Conservation (phyloP, 176 grass and related monocot species). For the Lolium rigidum region DNA sequence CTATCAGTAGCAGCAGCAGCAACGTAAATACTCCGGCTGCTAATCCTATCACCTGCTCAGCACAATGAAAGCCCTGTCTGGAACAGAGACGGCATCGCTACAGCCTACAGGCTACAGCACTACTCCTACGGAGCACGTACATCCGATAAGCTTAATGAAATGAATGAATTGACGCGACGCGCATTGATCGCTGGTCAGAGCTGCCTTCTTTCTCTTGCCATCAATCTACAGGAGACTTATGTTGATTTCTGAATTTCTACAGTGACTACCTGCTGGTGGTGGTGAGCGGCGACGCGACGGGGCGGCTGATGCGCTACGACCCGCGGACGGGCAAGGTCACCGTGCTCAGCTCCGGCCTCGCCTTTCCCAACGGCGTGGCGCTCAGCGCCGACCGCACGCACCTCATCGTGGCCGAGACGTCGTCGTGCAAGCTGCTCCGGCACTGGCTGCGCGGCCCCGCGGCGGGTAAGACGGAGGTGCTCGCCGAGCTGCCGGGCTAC, state of each 20-base stretch:
- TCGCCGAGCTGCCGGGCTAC: constrained; percentile 79
- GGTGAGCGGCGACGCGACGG: constrained; percentile 63
- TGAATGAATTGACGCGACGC: background rate
- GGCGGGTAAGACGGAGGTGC: constrained; percentile 47
- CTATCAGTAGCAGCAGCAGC: background rate
- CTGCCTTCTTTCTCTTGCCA: background rate
- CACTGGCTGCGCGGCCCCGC: constrained; percentile 66
- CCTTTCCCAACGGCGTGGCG: constrained; percentile 77
- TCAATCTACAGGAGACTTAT: background rate
- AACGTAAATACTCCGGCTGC: background rate
- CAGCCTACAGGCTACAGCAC: too few species aligned
- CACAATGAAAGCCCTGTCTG: background rate
- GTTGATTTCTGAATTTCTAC: background rate
- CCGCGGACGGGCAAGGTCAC: constrained; percentile 40
- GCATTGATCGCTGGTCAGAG: background rate
- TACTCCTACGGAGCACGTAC: background rate
- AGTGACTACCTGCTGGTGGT: constrained; percentile 65
- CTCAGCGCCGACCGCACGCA: constrained; percentile 67
- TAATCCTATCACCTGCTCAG: background rate
- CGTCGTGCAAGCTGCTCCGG: constrained; percentile 58
- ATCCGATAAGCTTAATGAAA: background rate
- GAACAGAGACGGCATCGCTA: background rate
- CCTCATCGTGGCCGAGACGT: constrained; percentile 66
- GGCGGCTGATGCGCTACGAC: constrained; percentile 72
- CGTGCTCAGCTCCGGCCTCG: constrained; percentile 59